Evolutionary conservation across 352 stramenopile species (phyloP).

Genomic region (Globisporangium uncinulatum): DNA sequence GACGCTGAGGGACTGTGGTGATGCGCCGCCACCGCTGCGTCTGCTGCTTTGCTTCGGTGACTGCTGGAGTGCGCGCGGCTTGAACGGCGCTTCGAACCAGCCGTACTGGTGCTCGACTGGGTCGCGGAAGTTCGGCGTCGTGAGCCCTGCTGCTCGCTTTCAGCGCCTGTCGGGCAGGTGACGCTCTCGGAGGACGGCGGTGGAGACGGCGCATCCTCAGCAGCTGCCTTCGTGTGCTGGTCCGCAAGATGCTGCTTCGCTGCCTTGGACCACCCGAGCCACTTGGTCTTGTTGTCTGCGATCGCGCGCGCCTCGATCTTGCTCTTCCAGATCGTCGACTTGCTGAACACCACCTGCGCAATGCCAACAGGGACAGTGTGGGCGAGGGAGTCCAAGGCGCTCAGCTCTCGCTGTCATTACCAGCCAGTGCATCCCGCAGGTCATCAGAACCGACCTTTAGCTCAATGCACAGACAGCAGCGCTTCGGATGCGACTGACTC

Average conservation of each 20-base stretch:
- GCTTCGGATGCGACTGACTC: constrained; percentile 24
- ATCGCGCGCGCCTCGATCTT: constrained; percentile 72
- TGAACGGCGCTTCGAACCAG: constrained; percentile 4
- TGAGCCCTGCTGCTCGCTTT: neutral
- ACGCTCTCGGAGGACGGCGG: neutral
- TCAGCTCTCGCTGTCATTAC: neutral
- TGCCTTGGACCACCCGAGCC: constrained; percentile 57
- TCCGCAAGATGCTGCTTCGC: constrained; percentile 43
- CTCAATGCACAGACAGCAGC: constrained; percentile 70
- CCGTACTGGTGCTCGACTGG: neutral
- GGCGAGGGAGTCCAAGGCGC: too few species aligned
- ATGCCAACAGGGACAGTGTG: constrained; percentile 4
- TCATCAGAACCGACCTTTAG: constrained; percentile 34
- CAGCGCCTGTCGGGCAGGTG: neutral
- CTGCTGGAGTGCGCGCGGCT: constrained; percentile 8
- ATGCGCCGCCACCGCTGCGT: neutral
- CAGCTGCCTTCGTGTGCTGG: neutral
- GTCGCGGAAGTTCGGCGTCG: neutral
- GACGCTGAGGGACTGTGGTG: constrained; percentile 6
- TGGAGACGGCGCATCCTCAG: neutral
- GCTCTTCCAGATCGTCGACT: constrained; percentile 83
- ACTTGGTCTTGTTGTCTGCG: constrained; percentile 70
- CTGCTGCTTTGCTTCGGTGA: constrained; percentile 4
- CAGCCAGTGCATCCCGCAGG: neutral
- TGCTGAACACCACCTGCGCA: constrained; percentile 62